Evolutionary conservation across 345 rosid species (phyloP).

Genomic region (Physaria fendleri): DNA sequence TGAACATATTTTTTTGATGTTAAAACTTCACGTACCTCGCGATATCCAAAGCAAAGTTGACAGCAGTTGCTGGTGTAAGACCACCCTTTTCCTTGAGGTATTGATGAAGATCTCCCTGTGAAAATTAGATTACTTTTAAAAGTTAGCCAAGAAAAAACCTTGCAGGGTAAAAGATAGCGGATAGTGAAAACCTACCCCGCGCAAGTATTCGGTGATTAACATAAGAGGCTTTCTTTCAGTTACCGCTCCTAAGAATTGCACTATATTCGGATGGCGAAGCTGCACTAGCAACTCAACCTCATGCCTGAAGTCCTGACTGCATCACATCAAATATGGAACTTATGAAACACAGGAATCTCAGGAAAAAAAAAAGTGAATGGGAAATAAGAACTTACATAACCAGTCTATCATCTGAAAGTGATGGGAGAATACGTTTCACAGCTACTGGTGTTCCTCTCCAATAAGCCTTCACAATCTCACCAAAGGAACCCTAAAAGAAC

Average conservation of each 20-base stretch:
- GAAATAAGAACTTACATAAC: conserved; percentile 61
- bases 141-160: conserved; percentile 2
- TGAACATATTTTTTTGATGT: not conserved
- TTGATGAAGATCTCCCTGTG: conserved; percentile 96
- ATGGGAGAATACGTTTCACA: conserved; percentile 92
- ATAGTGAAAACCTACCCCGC: conserved; percentile 62
- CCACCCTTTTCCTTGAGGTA: conserved; percentile 91
- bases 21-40: conserved; percentile 50
- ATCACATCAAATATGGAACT: conserved; percentile 6
- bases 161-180: conserved; percentile 3
- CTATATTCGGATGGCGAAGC: conserved; percentile 99
- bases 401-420: conserved; percentile 96
- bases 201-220: conserved; percentile 88
- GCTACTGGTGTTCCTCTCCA: conserved; percentile 99
- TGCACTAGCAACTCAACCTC: conserved; percentile 95
- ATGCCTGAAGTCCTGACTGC: conserved; percentile 99
- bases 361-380: not conserved
- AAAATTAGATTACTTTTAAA: conserved; percentile 8
- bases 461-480: conserved; percentile 85
- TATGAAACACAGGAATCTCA: not conserved
- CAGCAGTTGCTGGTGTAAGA: conserved; percentile 79
- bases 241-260: conserved; percentile 97
- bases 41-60: conserved; percentile 90
- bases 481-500: conserved; percentile 78
- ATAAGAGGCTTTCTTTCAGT: conserved; percentile 99